A percentile compares a stretch with the other conserved stretches of the same genome.
Evolutionary conservation across 768 basidiomycete species (phyloP).

Genomic region (Mycena metata): DNA sequence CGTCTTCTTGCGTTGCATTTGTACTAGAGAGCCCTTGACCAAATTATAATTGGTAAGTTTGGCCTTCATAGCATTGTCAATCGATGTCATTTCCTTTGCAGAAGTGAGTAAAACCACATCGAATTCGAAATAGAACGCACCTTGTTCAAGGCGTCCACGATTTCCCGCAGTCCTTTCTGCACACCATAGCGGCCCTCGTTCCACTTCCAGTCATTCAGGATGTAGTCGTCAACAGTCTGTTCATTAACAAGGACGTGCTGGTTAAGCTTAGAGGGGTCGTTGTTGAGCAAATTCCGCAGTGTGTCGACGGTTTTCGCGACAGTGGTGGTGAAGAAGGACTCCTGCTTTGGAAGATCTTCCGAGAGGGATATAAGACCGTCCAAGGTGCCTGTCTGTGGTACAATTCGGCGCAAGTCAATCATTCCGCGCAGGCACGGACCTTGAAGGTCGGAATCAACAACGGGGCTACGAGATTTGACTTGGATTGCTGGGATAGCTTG

Average conservation of each 20-base stretch:
- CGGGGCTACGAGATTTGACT: slow-evolving; percentile 69
- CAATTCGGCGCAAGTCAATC: slow-evolving; percentile 28
- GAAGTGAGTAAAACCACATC: slow-evolving; percentile 22
- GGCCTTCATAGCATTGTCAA: slow-evolving; percentile 94
- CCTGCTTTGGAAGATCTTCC: slow-evolving; percentile 94
- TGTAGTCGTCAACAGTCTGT: slow-evolving; percentile 80
- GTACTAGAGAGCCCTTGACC: slow-evolving; percentile 91
- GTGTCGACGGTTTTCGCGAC: slow-evolving; percentile 97
- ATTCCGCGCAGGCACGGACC: slow-evolving; percentile 60
- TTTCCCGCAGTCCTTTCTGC: slow-evolving; percentile 84
- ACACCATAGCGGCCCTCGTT: slow-evolving; percentile 92
- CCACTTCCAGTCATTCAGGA: slow-evolving; percentile 91
- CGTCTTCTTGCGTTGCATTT: slow-evolving; percentile 96
- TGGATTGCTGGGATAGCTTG: slow-evolving; percentile 73
- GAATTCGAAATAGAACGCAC: slow-evolving; percentile 55
- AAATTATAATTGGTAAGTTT: slow-evolving; percentile 94
- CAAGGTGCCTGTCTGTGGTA: slow-evolving; percentile 88
- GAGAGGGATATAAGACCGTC: slow-evolving; percentile 90
- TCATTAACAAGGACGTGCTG: slow-evolving; percentile 89
- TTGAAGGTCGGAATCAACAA: slow-evolving; percentile 91
- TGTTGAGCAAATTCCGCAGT: slow-evolving; percentile 89
- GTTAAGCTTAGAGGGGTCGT: slow-evolving; percentile 80
- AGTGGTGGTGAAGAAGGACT: slow-evolving; percentile 85
- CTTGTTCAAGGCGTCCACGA: slow-evolving; percentile 89
- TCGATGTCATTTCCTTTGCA: slow-evolving; percentile 89